These are phyloP conservation scores for Neofusicoccum kwambonambiense DNA, from an alignment of 2,329 filamentous ascomycete genomes.

Conservation along the genomic window DNA sequence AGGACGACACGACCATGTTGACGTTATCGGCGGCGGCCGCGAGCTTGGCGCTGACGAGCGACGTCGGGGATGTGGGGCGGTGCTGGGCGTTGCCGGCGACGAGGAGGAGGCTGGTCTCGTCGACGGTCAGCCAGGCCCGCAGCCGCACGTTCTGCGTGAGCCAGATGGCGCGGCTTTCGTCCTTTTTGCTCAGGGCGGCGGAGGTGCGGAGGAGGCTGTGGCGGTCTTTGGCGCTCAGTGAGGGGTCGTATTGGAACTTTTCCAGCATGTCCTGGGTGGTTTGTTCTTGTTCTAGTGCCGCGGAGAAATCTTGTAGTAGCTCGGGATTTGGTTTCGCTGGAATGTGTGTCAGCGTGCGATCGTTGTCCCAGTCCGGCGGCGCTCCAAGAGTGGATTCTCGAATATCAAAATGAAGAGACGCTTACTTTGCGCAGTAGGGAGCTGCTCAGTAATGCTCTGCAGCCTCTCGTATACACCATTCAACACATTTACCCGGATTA, in stretches of 20 bases:
- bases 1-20: slow-evolving; percentile 11
- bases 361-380: too few species aligned
- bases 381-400: too few species aligned
- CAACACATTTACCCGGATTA: too few species aligned
- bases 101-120: slow-evolving; percentile 12
- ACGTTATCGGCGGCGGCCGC: not conserved
- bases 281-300: not conserved
- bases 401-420: not conserved
- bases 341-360: not conserved
- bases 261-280: not conserved
- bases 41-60: slow-evolving; percentile 9
- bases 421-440: not conserved
- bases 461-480: too few species aligned
- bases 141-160: slow-evolving; percentile 1
- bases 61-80: not conserved
- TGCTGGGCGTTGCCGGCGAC: slow-evolving; percentile 13
- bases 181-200: not conserved
- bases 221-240: not conserved
- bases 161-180: not conserved
- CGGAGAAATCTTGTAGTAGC: accelerated
- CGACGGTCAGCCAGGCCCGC: slow-evolving; percentile 13
- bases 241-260: not conserved
- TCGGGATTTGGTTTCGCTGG: not conserved
- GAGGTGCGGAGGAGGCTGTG: not conserved
- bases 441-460: not conserved